Evolutionary conservation across 306 rosid genomes (phyloP).

Genomic region (Alnus glutinosa): DNA sequence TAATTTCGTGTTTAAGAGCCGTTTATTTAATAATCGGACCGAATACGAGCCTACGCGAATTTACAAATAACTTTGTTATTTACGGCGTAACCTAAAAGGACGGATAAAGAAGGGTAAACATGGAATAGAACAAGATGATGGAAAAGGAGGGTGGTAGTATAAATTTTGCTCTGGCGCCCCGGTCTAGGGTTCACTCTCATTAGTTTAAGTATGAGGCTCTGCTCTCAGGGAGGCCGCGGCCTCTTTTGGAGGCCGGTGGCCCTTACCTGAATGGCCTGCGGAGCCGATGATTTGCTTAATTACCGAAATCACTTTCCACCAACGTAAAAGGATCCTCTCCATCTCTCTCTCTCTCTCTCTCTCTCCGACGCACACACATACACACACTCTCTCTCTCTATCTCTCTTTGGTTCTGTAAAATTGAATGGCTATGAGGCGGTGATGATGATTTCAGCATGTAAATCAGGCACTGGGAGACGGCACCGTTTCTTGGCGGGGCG

Average conservation of each 20-base stretch:
- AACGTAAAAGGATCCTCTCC: no score
- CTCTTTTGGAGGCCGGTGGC: background rate
- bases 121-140: background rate
- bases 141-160: background rate
- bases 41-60: no score
- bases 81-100: no score
- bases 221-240: background rate
- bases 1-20: no score
- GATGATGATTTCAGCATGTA: constrained; percentile 27
- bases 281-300: constrained; percentile 11
- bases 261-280: constrained; percentile 10
- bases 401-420: background rate
- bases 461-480: constrained; percentile 24
- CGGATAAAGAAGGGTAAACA: background rate
- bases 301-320: no score
- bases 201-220: constrained; percentile 24
- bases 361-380: background rate
- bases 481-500: constrained; percentile 43
- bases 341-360: background rate
- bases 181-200: background rate
- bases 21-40: no score
- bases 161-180: background rate
- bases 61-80: no score
- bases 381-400: background rate
- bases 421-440: constrained; percentile 33